phyloP scores from a whole-genome alignment of 352 stramenopile species.

The Globisporangium echinulatum region DNA sequence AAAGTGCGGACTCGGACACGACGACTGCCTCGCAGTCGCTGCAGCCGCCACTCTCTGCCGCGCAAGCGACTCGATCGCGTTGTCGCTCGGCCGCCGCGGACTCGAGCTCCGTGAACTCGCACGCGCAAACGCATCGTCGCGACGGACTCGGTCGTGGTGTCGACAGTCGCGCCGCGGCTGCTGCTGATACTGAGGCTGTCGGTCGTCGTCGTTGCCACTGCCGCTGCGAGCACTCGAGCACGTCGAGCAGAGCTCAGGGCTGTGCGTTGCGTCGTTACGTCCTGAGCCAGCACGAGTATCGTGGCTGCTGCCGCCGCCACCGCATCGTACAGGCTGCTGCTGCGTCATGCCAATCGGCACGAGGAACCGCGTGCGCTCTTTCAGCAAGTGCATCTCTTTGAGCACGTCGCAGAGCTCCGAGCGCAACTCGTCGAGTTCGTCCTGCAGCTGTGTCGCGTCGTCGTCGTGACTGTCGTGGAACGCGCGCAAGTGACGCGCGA shows the following conservation, averaged over 20 bases:
- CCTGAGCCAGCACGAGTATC: not conserved
- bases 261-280: not conserved
- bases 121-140: not conserved
- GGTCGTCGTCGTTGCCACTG: not conserved
- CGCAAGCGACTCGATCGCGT: slow-evolving; percentile 19
- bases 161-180: not conserved
- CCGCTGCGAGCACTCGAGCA: not conserved
- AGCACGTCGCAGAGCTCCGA: slow-evolving; percentile 59
- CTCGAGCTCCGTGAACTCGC: slow-evolving; percentile 23
- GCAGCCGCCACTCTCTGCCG: not conserved
- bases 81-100: slow-evolving; percentile 19
- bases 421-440: slow-evolving; percentile 60
- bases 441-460: slow-evolving; percentile 40
- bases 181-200: no score
- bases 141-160: not conserved
- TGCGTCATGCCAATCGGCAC: no score
- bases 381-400: slow-evolving; percentile 61
- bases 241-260: slow-evolving; percentile 1
- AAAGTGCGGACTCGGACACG: slow-evolving; percentile 55
- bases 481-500: slow-evolving; percentile 40
- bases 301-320: not conserved
- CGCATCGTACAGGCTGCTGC: not conserved
- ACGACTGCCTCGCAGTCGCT: slow-evolving; percentile 13
- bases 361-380: slow-evolving; percentile 66
- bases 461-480: slow-evolving; percentile 44